phyloP scores from a whole-genome alignment of 768 basidiomycete species.

The Atractiella rhizophila region DNA sequence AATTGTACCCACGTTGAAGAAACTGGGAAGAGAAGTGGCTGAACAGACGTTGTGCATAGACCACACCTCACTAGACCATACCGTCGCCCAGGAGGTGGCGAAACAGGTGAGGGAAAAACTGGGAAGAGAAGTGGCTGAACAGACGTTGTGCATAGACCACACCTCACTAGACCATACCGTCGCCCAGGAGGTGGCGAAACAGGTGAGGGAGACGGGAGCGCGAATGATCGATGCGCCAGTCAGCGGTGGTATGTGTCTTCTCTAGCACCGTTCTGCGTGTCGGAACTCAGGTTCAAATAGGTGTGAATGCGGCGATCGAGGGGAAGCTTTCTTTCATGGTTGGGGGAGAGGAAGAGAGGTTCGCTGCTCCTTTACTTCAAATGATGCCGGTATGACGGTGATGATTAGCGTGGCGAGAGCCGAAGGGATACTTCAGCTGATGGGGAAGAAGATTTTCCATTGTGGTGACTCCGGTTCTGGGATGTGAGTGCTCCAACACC shows the following conservation, averaged over 20 bases:
- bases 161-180: constrained; percentile 80
- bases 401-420: constrained; percentile 20
- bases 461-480: constrained; percentile 63
- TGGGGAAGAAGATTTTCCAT: constrained; percentile 61
- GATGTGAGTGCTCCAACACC: constrained; percentile 19
- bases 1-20: too few species aligned
- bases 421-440: constrained; percentile 35
- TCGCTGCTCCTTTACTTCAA: constrained; percentile 20
- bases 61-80: constrained; percentile 73
- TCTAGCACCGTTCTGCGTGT: neutral
- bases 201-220: constrained; percentile 34
- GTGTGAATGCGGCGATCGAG: constrained; percentile 62
- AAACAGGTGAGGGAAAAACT: constrained; percentile 34
- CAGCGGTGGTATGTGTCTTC: constrained; percentile 45
- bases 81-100: constrained; percentile 47
- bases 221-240: constrained; percentile 81
- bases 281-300: constrained; percentile 21
- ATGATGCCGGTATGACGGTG: neutral
- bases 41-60: constrained; percentile 51
- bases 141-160: constrained; percentile 60
- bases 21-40: constrained; percentile 2
- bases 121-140: constrained; percentile 6
- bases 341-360: constrained; percentile 42
- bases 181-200: constrained; percentile 44
- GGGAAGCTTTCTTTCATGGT: constrained; percentile 78